Base-by-base conservation (phyloP, 2,329 filamentous ascomycete species). In the Westerdykella aurantiaca region DNA sequence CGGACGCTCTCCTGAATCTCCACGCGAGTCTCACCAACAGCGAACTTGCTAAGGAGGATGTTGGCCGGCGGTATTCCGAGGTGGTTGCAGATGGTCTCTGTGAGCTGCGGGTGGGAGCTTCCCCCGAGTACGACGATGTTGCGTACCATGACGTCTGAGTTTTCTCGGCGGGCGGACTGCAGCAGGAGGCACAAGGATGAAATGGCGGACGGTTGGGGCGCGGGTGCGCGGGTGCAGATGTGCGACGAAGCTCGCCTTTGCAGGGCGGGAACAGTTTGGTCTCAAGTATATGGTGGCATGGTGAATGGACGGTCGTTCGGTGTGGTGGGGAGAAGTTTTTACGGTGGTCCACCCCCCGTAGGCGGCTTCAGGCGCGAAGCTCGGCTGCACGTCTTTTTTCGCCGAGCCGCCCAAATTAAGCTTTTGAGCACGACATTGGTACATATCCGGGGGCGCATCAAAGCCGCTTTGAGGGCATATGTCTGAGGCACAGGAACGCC, bases 1-100 rank as follows among this genome's bases (percentile, higher is more conserved):
- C 93, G 86, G 41, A 98, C 93, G 12, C 89, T 95, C 70, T 98
- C 93, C 67, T 90, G 80, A 62, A 98, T 95, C 70, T 97, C 93
- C 51, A 95, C 91, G 43, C 91, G 83, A 55, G 87, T 95, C 74
- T 97, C 93, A 55, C 93, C 93, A 41, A 93, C 88, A 25, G 89
- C 88, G 74, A 98, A 98, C 72, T 96, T 96, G 64, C 77, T 80
- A 39, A 97, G 81, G 49, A 90, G 82, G 56, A 91, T 85, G 62
- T 89, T 84, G 56, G 88, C 88, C 16, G 81, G 76, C n/a, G 88
- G 84, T 43, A 98, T 82, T 57, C 90, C 88, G 47, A 98, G 83
- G 56, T 88, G 84, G 58, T 85, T 85, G 78, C 87, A 95, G 64
- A 98, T 87, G 49, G 78, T 86, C 58, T 94, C 84, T 53, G 88